Conservation (phyloP, 208 protist species). For the Leishmania gerbilli region DNA sequence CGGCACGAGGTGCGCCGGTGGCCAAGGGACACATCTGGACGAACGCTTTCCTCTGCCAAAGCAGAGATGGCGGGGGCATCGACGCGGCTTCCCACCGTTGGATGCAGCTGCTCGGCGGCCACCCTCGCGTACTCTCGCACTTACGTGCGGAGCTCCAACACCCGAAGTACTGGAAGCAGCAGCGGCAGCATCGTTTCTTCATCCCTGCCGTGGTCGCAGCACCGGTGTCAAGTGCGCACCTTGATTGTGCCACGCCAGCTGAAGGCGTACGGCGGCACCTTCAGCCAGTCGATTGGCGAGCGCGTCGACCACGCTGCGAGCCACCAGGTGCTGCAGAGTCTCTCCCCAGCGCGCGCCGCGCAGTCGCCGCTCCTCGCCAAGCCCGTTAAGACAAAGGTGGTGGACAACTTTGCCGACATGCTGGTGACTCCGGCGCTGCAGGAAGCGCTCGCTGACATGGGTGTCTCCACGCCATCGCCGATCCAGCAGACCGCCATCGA, state of each 20-base stretch:
- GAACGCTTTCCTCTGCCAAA: neutral
- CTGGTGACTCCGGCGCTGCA: constrained; percentile 47
- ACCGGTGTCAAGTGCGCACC: constrained; percentile 28
- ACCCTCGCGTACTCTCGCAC: neutral
- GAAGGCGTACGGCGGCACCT: constrained; percentile 82
- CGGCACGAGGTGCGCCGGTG: neutral
- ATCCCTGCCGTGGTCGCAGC: neutral
- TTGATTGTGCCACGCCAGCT: constrained; percentile 79
- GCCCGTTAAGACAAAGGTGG: constrained; percentile 62
- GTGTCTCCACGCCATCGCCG: constrained; percentile 70
- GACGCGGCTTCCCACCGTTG: neutral
- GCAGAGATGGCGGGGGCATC: neutral
- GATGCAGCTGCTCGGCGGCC: constrained; percentile 3
- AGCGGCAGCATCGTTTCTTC: neutral
- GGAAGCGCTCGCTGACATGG: constrained; percentile 37
- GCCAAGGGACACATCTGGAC: neutral
- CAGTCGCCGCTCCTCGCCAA: constrained; percentile 53
- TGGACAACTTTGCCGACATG: constrained; percentile 77
- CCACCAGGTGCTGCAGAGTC: constrained; percentile 66
- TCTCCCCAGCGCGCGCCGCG: constrained; percentile 53
- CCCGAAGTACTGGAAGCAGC: neutral
- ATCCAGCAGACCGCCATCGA: constrained; percentile 85
- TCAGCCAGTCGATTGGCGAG: constrained; percentile 71
- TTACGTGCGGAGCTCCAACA: neutral
- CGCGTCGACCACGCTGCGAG: constrained; percentile 56